phyloP scores from a whole-genome alignment of 2,329 filamentous ascomycete species.

The Ascochyta clinopodiicola region DNA sequence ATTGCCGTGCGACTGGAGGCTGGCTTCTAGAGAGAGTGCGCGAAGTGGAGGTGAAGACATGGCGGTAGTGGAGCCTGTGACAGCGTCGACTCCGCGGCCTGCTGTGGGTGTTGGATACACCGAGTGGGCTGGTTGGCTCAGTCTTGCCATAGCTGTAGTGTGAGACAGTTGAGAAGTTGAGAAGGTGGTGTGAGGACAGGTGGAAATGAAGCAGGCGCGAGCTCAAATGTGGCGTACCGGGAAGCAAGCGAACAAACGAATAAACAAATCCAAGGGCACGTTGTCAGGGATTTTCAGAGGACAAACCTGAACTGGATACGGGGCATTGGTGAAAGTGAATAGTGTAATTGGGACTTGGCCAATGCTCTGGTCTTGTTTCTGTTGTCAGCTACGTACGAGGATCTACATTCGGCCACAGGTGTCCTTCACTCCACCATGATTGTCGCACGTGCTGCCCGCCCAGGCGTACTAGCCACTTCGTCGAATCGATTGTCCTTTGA shows the following conservation, averaged over 20 bases:
- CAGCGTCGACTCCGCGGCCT: background rate
- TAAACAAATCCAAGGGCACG: constrained; percentile 7
- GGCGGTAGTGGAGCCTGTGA: background rate
- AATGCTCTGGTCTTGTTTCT: too few relatives aligned
- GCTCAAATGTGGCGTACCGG: background rate
- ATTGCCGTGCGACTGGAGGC: constrained; percentile 1
- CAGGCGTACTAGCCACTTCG: too few relatives aligned
- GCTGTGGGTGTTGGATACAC: background rate
- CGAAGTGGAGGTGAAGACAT: constrained; percentile 8
- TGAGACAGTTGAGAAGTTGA: background rate
- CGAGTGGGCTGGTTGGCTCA: constrained; percentile 1
- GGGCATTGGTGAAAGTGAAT: too few relatives aligned
- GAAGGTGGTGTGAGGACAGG: background rate
- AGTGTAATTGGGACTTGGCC: too few relatives aligned
- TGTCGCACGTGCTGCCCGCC: too few relatives aligned
- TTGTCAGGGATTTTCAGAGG: background rate
- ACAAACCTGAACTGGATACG: background rate
- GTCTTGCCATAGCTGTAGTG: constrained; percentile 9
- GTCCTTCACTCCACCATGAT: too few relatives aligned
- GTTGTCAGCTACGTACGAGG: too few relatives aligned
- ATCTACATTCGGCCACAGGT: too few relatives aligned
- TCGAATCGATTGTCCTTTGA: too few relatives aligned
- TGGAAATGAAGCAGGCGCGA: background rate
- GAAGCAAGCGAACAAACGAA: constrained; percentile 7
- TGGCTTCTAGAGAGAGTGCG: background rate